Evolutionary conservation across 1,284 basidiomycete genomes (phyloP), one percentile per base, ranked within the genome.

Genomic region (Heterobasidion annosum): DNA sequence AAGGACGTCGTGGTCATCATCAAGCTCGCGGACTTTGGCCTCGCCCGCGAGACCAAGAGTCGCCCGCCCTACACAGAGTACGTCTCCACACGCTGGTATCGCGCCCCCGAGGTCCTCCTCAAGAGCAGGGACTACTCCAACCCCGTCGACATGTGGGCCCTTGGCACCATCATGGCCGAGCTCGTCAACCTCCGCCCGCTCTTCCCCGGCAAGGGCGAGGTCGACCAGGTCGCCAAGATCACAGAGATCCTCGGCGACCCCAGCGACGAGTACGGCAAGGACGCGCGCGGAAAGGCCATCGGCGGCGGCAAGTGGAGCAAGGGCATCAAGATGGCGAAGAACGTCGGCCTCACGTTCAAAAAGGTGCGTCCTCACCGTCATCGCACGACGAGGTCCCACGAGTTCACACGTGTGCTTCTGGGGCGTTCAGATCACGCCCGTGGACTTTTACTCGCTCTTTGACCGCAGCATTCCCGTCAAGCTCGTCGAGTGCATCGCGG

Each of bases 71-170:
- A 98, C 67, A 98, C 96, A 32, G 96, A 98, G 73, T 99, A 99
- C 66, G 97, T 99, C 32, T 93, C 94, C 33, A 99, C 97, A 32
- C 80, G 97, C 48, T 99, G 97, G 97, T 99, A 99, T 71, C 91
- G 97, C 57, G 97, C 97, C 0, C 97, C 97, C 13, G 97, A 99
- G 69, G 93, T 99, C 3, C 76, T 99, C 18, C 78, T 99, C 42
- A 80, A 93, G 56, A 92, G 93, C 63, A 81, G 85, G 55, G 88
- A 97, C 66, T 99, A 99, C 67, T 94, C 92, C 15, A 91, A 91
- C 62, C 93, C 97, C 0, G 96, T 99, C 37, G 97, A 99, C 69
- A 93, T 98, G 88, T 99, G 97, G 97, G 97, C 97, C 1, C 74
- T 99, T 48, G 97, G 97, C 19, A 96, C 97, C 4, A 99, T 99